These are phyloP conservation scores for Sugiyamaella smithiae DNA, from an alignment of 805 yeast species.

Conservation along the genomic window DNA sequence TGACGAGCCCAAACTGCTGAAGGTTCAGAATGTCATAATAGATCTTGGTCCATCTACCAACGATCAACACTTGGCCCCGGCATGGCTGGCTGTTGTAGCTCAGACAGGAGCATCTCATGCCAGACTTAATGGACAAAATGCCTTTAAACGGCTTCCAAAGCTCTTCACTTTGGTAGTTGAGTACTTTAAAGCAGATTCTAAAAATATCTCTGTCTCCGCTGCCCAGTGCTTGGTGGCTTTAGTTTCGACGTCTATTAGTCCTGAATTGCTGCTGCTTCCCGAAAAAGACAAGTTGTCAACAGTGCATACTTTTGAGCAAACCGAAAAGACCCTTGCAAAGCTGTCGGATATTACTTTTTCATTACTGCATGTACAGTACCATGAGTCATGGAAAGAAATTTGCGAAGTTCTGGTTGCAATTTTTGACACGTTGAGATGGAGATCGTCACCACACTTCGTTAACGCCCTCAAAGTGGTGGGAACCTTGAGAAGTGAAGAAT, in stretches of 20 bases:
- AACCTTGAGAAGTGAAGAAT: constrained; percentile 79
- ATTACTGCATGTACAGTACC: constrained; percentile 68
- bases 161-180: constrained; percentile 54
- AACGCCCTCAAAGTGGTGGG: constrained; percentile 71
- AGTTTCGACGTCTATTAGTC: constrained; percentile 63
- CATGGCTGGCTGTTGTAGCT: constrained; percentile 94
- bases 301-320: constrained; percentile 39
- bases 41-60: constrained; percentile 77
- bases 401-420: constrained; percentile 64
- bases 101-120: constrained; percentile 65
- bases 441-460: constrained; percentile 69
- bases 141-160: constrained; percentile 55
- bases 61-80: constrained; percentile 83
- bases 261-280: constrained; percentile 45
- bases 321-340: constrained; percentile 39
- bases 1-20: constrained; percentile 61
- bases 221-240: constrained; percentile 85
- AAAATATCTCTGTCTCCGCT: constrained; percentile 65
- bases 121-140: constrained; percentile 47
- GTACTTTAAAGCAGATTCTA: constrained; percentile 63
- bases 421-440: constrained; percentile 58
- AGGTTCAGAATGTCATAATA: constrained; percentile 66
- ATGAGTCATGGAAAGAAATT: constrained; percentile 70
- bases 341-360: constrained; percentile 56
- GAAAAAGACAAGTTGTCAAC: constrained; percentile 41